These are phyloP conservation scores for Neonectria punicea DNA, from an alignment of 2,329 filamentous ascomycete species.

Conservation along the genomic window DNA sequence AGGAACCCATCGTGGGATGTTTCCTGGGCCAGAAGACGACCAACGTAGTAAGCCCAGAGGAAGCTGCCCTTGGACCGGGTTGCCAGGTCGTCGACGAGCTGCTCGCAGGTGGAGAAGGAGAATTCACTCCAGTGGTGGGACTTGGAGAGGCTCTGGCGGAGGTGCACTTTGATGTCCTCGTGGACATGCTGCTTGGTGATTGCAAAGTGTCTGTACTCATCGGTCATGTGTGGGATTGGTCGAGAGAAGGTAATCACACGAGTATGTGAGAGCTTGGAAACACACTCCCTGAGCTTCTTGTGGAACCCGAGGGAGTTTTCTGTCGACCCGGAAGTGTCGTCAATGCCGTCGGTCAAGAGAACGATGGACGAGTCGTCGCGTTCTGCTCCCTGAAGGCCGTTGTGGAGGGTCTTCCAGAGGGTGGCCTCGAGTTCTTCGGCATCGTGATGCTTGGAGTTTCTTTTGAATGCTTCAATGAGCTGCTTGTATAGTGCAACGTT, in stretches of 20 bases:
- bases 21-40: constrained; percentile 44
- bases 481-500: constrained; percentile 49
- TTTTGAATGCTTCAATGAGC: constrained; percentile 42
- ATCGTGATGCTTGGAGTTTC: constrained; percentile 36
- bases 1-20: constrained; percentile 24
- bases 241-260: constrained; percentile 51
- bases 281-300: constrained; percentile 44
- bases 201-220: constrained; percentile 44
- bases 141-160: constrained; percentile 32
- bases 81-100: constrained; percentile 45
- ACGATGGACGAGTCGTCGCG: constrained; percentile 42
- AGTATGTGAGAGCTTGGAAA: constrained; percentile 42
- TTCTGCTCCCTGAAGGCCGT: constrained; percentile 47
- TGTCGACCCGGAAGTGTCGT: constrained; percentile 45
- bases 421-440: constrained; percentile 41
- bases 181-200: constrained; percentile 47
- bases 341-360: constrained; percentile 52
- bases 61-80: constrained; percentile 50
- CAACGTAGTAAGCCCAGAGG: constrained; percentile 50
- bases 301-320: constrained; percentile 44
- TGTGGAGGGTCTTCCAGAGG: constrained; percentile 49
- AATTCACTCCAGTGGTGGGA: constrained; percentile 33
- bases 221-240: constrained; percentile 45
- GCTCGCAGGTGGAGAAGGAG: constrained; percentile 40
- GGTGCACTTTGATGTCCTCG: constrained; percentile 47